Evolutionary conservation across 371 early-diverging fungal species (phyloP), one percentile per base, ranked within the genome.

Genomic region (Chytridium lagenaria): DNA sequence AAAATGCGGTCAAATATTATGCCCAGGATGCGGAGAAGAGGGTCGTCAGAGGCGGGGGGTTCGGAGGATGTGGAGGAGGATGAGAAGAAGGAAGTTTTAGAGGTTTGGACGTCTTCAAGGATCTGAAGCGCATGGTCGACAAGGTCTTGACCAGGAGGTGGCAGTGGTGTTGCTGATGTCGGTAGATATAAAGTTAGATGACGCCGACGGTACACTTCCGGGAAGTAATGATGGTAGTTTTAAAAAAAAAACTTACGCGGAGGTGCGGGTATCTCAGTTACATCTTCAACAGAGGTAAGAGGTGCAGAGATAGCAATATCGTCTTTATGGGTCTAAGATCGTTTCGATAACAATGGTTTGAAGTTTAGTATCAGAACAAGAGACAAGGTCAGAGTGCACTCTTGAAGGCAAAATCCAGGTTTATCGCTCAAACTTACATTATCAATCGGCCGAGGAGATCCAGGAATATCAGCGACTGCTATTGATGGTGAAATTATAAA

Each of bases 101-200:
- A 23, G 3, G 37, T 38, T 44, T 66, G 44, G 5, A 66, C 26
- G 2, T 66, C 44, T 2, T 30, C 44, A 44, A 66, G 66, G 28
- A 44, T 22, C 44, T 23, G 23, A 19, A 66, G 44, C 44, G 66
- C 66, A 16, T 28, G 26, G 28, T 66, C 49, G 12, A 66, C 66
- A 26, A 66, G 38, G 49, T 66, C 66, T 40, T 66, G 66, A 28
- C 66, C 66, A 10, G 66, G 66, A 10, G 44, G 66, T 22, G 66
- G 66, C 44, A 44, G 44, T 3, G 66, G 66, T 2, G 39, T 26
- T 31, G 61, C 36, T 61, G 30, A 10, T 61, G 7, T 52, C 34
- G 61, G 16, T 26, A 55, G 5, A 26, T n/a, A n/a, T n/a, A n/a
- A 55, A 44, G 44, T 44, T 44, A 12, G 44, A 19, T 44, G 44